Percentiles rank a stretch among this genome's conserved stretches.
Conservation (phyloP, 2,329 filamentous ascomycete species). For the Lecanicillium sp. region DNA sequence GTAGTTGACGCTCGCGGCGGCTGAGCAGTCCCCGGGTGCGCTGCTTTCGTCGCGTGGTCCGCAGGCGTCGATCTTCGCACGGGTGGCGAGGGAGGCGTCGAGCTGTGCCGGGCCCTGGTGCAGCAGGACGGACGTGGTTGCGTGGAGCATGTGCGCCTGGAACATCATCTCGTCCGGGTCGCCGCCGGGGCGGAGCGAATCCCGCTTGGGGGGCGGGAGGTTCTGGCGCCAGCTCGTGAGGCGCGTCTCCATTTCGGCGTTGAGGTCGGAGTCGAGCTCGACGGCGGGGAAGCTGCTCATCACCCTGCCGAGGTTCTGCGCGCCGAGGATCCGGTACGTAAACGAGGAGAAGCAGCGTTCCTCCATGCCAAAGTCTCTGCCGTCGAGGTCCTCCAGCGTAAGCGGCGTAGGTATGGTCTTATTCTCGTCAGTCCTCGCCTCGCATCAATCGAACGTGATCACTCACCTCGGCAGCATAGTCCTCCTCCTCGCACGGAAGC, state of each 20-base stretch:
- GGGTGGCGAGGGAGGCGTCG: background rate
- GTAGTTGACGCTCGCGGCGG: background rate
- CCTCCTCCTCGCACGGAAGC: constrained; percentile 9
- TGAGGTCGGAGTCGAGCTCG: background rate
- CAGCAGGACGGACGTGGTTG: constrained; percentile 5
- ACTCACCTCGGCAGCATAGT: constrained; percentile 1
- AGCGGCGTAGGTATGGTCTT: constrained; percentile 1
- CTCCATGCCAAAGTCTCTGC: background rate
- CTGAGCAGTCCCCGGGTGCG: background rate
- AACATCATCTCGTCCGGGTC: constrained; percentile 9
- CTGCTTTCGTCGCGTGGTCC: background rate
- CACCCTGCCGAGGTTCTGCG: constrained; percentile 3
- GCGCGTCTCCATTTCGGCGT: constrained; percentile 1
- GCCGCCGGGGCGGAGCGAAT: constrained; percentile 5
- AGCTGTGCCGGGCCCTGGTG: background rate
- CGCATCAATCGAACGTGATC: background rate
- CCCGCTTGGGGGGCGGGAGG: constrained; percentile 1
- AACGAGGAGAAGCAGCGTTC: background rate
- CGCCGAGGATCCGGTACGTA: constrained; percentile 4
- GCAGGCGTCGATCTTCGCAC: constrained; percentile 5
- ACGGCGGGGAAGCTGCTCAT: background rate
- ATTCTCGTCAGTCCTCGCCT: too few relatives aligned
- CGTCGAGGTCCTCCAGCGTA: background rate
- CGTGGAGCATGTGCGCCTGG: constrained; percentile 9
- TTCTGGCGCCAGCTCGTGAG: constrained; percentile 6